phyloP scores from a whole-genome alignment of 805 yeast genomes.

The Naumovozyma dairenensis region DNA sequence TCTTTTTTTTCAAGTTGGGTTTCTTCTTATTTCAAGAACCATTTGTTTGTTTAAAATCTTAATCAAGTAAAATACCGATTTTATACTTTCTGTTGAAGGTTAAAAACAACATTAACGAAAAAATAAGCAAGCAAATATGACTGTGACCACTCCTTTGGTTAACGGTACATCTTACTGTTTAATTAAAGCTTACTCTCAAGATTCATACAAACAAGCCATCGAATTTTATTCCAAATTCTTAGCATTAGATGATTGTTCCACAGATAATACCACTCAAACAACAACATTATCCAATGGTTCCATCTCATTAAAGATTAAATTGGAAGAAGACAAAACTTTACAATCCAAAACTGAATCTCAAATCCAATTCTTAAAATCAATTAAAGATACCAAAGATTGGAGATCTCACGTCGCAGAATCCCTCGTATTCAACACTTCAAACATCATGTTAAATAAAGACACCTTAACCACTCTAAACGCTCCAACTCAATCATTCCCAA shows the following conservation, averaged over 20 bases:
- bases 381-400: slow-evolving; percentile 35
- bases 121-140: slow-evolving; percentile 8
- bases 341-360: slow-evolving; percentile 24
- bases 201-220: slow-evolving; percentile 37
- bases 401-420: slow-evolving; percentile 36
- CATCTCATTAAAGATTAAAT: slow-evolving; percentile 21
- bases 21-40: too few species aligned
- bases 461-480: slow-evolving; percentile 22
- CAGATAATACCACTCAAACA: background rate
- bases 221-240: slow-evolving; percentile 39
- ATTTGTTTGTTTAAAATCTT: too few species aligned
- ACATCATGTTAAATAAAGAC: slow-evolving; percentile 21
- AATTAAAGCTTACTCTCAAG: slow-evolving; percentile 41
- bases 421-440: slow-evolving; percentile 30
- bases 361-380: slow-evolving; percentile 2
- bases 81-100: too few species aligned
- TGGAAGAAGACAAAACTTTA: slow-evolving; percentile 12
- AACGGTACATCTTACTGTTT: slow-evolving; percentile 48
- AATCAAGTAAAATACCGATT: too few species aligned
- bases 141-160: slow-evolving; percentile 27
- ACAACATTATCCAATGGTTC: slow-evolving; percentile 13
- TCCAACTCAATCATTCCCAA: slow-evolving; percentile 55
- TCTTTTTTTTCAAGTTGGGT: too few species aligned
- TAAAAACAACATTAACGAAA: too few species aligned
- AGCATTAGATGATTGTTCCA: slow-evolving; percentile 8